Base-by-base conservation (phyloP, 257 asterid species). In the Apocynum venetum region DNA sequence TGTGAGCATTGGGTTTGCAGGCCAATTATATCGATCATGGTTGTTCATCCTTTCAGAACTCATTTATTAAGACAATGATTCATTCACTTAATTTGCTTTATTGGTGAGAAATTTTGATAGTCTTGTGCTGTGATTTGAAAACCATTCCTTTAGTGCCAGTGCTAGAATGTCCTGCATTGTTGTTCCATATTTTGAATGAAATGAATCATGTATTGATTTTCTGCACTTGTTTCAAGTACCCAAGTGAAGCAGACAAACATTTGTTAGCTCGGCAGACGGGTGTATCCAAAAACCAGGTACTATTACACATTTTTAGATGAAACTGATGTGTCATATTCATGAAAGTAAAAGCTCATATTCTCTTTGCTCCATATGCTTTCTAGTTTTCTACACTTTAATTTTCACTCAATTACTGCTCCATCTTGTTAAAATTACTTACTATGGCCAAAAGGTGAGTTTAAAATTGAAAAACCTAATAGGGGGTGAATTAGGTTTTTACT, bases 241-340 rank as follows among this genome's bases (percentile, higher is more conserved):
- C 97, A 41, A 93, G 89, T 83, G 98, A 93, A 89, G 96, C 94
- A 83, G 98, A 93, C 93, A 93, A 93, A 76, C 97, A 90, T 90
- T 83, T 90, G 94, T 88, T 93, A 93, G 91, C 98, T 53, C 77
- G 98, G 57, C 98, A 93, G 92, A 91, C 97, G 75, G 96, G 96
- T 85, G 86, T 91, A 83, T 91, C 98, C 43, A 93, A 89, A 86
- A 90, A 88, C 79, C 98, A 93, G 98, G 98, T 93, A 90, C 87
- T 82, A 60, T 47, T 74, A 13, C 83, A 60, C 64, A 80, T 78
- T 80, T 78, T 74, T n/a, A 25, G 31, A 79, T 65, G 71, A 63
- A 51, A 82, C 64, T 74, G 86, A 82, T 81, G 80, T 64, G 82
- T 80, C 88, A 60, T 81, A 74, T 74, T 79, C 79, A 65, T 83